These are phyloP conservation scores for Leccinellum luteum DNA, from an alignment of 768 basidiomycete species.

Conservation along the genomic window DNA sequence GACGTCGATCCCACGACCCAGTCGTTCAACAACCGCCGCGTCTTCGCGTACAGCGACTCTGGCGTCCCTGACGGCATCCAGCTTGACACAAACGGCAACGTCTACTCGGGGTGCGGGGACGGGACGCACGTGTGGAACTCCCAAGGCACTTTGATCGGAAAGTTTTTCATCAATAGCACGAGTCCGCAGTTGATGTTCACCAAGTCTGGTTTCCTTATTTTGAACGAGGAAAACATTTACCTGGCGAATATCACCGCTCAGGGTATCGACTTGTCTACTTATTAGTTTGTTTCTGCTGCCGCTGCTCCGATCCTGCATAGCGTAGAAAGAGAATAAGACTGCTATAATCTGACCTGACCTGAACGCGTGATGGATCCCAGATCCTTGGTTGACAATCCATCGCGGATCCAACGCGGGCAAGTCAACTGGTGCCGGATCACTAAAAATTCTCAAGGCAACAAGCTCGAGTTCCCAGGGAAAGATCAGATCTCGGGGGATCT, in stretches of 20 bases:
- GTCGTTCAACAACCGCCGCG: slow-evolving; percentile 54
- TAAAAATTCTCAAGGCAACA: no score
- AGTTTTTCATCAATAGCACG: slow-evolving; percentile 10
- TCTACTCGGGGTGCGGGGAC: slow-evolving; percentile 66
- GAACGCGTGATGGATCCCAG: background rate
- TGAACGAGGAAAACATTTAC: slow-evolving; percentile 38
- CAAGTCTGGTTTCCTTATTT: slow-evolving; percentile 35
- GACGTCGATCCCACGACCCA: slow-evolving; percentile 58
- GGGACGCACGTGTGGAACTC: slow-evolving; percentile 60
- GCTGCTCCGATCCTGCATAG: no score
- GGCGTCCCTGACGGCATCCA: slow-evolving; percentile 67
- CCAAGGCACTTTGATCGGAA: slow-evolving; percentile 46
- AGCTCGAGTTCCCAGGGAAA: no score
- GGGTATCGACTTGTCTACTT: slow-evolving; percentile 11
- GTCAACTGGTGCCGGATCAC: no score
- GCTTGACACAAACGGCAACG: slow-evolving; percentile 59
- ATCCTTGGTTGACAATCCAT: no score
- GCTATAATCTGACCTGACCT: background rate
- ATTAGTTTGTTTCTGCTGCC: background rate
- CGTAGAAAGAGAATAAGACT: background rate
- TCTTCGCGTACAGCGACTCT: slow-evolving; percentile 63
- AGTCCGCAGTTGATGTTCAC: slow-evolving; percentile 41
- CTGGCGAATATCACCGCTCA: slow-evolving; percentile 35
- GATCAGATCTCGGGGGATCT: background rate
- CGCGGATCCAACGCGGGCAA: background rate